phyloP scores from a whole-genome alignment of 345 rosid species.

The Rubroshorea leprosula region DNA sequence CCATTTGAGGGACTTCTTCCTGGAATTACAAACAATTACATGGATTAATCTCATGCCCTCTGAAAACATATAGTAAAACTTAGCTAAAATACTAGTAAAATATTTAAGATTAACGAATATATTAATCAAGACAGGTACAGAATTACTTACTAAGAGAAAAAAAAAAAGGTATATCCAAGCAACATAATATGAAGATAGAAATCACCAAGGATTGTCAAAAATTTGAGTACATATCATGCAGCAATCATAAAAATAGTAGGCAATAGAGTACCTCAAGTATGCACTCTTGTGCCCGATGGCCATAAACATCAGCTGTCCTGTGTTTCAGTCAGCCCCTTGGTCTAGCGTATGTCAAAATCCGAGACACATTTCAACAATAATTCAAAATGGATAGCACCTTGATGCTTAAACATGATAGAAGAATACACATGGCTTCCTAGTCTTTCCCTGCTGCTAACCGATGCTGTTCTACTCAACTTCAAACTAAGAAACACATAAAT shows the following conservation, averaged over 20 bases:
- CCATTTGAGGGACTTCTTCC: constrained; percentile 47
- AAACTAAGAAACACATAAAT: constrained; percentile 32
- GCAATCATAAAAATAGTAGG: neutral
- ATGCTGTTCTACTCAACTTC: constrained; percentile 34
- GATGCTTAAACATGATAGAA: neutral
- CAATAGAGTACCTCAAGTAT: constrained; percentile 51
- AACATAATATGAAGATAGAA: neutral
- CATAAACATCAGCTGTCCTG: constrained; percentile 30
- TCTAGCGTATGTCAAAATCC: constrained; percentile 31
- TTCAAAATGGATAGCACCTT: constrained; percentile 1
- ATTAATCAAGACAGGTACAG: neutral
- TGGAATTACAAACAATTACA: constrained; percentile 20
- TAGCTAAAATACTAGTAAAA: neutral
- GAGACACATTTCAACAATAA: constrained; percentile 8
- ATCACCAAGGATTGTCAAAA: no score
- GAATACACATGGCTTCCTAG: constrained; percentile 44
- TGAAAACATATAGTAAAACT: neutral
- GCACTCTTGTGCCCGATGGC: constrained; percentile 46
- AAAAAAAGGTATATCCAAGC: no score
- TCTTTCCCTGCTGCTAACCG: constrained; percentile 21
- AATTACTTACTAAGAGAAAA: neutral
- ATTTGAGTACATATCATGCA: neutral
- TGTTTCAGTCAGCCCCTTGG: constrained; percentile 26
- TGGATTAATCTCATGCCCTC: neutral
- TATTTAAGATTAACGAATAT: neutral